Evolutionary conservation across 345 rosid genomes (phyloP), one percentile per base, ranked within the genome.

Genomic region (Moringa oleifera): DNA sequence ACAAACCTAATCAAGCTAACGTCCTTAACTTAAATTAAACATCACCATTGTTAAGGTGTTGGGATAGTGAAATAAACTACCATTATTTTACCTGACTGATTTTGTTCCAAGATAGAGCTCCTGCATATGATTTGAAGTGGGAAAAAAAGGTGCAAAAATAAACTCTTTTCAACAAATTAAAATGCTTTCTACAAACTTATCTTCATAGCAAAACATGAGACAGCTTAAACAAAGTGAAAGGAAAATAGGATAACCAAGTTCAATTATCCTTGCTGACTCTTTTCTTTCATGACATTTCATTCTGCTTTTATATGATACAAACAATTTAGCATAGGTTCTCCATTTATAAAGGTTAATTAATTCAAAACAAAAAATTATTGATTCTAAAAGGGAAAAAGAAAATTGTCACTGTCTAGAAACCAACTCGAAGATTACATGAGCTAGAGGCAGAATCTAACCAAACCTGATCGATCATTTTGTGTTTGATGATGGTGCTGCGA

Each of bases 381-480:
- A n/a, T n/a, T n/a, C 65, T 18, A 25, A 31, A 49, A 41, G 13
- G 52, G 51, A 16, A 7, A 18, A 18, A 13, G 45, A 66, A 60
- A 23, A 18, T 57, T 51, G 21, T 41, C 13, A 41, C 12, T 41
- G 2, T 41, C 12, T 41, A 7, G 12, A 41, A 41, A 41, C 47
- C 6, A 41, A 41, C 17, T 41, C 17, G 47, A 41, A 41, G 1
- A 41, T 41, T 41, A 9, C 47, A 41, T 7, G 47, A 49, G 41
- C 6, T 25, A 67, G 53, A 68, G 20, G 23, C 6, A 36, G 64
- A 23, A 73, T 4, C 47, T 5, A 41, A n/a, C n/a, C 25, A 25
- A 28, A 86, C 98, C 97, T 90, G 98, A 53, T 93, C 98, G 51
- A 78, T 82, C 98, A 93, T 90, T 79, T 93, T 93, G 69, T 91